These are phyloP conservation scores for Stagonosporopsis cucurbitacearum DNA, from an alignment of 2,329 filamentous ascomycete genomes.

Conservation along the genomic window DNA sequence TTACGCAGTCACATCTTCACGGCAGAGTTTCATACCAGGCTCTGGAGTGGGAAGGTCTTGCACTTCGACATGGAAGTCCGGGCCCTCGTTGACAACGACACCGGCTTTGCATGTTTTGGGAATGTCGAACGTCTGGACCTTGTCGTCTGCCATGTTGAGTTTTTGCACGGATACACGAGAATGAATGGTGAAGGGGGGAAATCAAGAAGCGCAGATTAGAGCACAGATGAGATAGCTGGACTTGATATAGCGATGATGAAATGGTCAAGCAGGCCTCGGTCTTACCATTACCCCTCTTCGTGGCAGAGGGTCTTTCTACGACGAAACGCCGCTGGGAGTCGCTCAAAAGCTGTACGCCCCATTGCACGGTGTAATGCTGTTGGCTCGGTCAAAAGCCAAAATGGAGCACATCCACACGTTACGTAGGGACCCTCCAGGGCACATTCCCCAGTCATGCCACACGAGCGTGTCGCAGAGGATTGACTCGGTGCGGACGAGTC, in stretches of 20 bases:
- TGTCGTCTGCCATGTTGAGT: conserved; percentile 35
- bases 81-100: conserved; percentile 60
- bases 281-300: conserved; percentile 16
- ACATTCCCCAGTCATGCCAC: background rate
- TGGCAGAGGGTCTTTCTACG: conserved; percentile 1
- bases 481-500: conserved; percentile 11
- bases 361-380: conserved; percentile 4
- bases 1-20: background rate
- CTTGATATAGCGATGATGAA: conserved; percentile 8
- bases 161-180: background rate
- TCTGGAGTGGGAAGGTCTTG: conserved; percentile 57
- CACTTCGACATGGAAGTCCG: conserved; percentile 57
- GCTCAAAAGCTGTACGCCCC: background rate
- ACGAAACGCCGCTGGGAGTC: background rate
- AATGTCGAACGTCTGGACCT: conserved; percentile 47
- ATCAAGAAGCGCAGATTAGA: background rate
- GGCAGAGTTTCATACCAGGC: conserved; percentile 45
- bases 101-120: conserved; percentile 60
- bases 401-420: background rate
- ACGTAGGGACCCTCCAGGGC: background rate
- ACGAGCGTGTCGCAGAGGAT: background rate
- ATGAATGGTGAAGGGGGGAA: background rate
- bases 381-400: conserved; percentile 4
- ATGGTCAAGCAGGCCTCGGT: conserved; percentile 12
- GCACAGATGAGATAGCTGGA: background rate